phyloP scores from a whole-genome alignment of 192 early-diverging fungal genomes.

The Linnemannia exigua region DNA sequence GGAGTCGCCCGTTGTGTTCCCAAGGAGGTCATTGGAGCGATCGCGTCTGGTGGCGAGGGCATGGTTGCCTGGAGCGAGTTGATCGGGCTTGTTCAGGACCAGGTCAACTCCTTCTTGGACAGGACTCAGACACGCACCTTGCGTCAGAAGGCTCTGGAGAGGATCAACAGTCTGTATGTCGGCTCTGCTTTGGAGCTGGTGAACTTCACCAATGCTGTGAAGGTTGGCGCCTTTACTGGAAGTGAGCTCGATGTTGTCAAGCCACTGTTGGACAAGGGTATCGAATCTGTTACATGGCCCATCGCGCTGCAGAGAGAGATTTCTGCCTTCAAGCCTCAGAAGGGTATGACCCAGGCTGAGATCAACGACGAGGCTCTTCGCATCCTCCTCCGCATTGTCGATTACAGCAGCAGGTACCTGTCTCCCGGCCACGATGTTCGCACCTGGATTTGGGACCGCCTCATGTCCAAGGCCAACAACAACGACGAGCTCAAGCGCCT shows the following conservation, averaged over 20 bases:
- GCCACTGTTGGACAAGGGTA: constrained; percentile 32
- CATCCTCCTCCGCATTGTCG: constrained; percentile 29
- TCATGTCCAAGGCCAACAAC: constrained; percentile 12
- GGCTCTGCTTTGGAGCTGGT: background rate
- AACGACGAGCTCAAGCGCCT: constrained; percentile 5
- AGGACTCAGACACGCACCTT: constrained; percentile 13
- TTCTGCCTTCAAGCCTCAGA: constrained; percentile 21
- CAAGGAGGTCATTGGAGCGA: constrained; percentile 16
- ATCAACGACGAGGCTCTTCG: constrained; percentile 30
- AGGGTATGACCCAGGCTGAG: constrained; percentile 21
- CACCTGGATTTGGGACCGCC: constrained; percentile 8
- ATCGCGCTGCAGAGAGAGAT: constrained; percentile 29
- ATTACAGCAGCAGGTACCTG: constrained; percentile 30
- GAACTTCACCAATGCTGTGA: constrained; percentile 17
- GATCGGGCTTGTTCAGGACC: constrained; percentile 27
- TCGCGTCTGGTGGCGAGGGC: constrained; percentile 10
- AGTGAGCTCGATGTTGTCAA: constrained; percentile 15
- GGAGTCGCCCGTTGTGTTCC: constrained; percentile 31
- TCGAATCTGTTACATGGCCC: constrained; percentile 44
- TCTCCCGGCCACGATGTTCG: background rate
- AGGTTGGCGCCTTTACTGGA: constrained; percentile 21
- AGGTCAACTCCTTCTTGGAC: constrained; percentile 38
- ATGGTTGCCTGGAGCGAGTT: constrained; percentile 36
- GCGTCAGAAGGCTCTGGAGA: constrained; percentile 25
- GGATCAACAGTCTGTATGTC: constrained; percentile 16